A percentile compares a stretch with the other conserved stretches of the same genome.
Conservation (phyloP, 2,329 filamentous ascomycete genomes). For the Aspergillus brasiliensis region DNA sequence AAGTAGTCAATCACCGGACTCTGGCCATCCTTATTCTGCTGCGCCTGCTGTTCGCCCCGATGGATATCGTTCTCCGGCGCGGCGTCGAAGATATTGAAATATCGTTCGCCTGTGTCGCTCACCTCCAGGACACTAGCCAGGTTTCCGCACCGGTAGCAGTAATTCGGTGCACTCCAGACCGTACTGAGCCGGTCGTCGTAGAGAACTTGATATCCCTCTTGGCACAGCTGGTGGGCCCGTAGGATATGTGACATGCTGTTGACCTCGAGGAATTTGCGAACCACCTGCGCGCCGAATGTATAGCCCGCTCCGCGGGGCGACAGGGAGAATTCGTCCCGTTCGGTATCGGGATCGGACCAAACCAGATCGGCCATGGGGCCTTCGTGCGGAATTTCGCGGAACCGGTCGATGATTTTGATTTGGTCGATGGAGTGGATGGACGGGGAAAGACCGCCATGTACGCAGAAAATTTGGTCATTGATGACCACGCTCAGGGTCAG, state of each 20-base stretch:
- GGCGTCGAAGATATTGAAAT: conserved; percentile 97
- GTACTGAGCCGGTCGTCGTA: conserved; percentile 94
- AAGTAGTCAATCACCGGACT: conserved; percentile 71
- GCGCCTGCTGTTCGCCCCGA: conserved; percentile 75
- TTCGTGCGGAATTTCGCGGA: conserved; percentile 97
- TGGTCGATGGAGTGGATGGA: conserved; percentile 98
- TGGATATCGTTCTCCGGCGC: conserved; percentile 90
- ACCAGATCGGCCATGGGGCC: conserved; percentile 99
- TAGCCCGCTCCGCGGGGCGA: conserved; percentile 93
- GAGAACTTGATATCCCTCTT: conserved; percentile 95
- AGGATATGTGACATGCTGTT: conserved; percentile 98
- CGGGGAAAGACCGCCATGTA: conserved; percentile 86
- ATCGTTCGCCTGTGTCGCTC: conserved; percentile 86
- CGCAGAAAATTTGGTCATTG: conserved; percentile 98
- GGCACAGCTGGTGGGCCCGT: conserved; percentile 95
- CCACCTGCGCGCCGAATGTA: conserved; percentile 95
- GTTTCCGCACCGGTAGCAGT: conserved; percentile 94
- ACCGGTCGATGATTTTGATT: conserved; percentile 99
- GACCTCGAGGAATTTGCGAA: conserved; percentile 96
- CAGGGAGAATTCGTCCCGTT: conserved; percentile 93
- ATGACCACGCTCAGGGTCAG: conserved; percentile 95
- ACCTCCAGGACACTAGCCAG: conserved; percentile 97
- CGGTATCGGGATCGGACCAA: conserved; percentile 97
- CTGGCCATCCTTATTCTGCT: conserved; percentile 69
- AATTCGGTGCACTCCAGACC: conserved; percentile 97